Conservation (phyloP, 768 basidiomycete species). For the Saitozyma sp. region DNA sequence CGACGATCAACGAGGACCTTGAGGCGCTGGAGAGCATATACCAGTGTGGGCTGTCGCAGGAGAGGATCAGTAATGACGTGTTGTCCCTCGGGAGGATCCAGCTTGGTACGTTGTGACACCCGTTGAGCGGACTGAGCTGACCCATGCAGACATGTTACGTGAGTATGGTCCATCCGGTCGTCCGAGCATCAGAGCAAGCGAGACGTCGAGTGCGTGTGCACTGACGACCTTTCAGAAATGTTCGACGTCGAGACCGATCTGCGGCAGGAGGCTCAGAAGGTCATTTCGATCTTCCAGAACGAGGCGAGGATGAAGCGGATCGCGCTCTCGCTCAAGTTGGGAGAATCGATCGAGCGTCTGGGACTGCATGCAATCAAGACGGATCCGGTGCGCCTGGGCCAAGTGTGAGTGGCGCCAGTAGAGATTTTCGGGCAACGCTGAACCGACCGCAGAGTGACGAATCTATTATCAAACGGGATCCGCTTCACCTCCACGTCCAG, state of each 20-base stretch:
- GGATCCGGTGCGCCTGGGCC: constrained; percentile 54
- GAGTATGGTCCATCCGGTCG: constrained; percentile 3
- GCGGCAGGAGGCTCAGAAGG: constrained; percentile 44
- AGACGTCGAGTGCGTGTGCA: background rate
- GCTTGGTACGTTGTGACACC: constrained; percentile 39
- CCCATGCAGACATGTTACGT: constrained; percentile 35
- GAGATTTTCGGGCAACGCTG: background rate
- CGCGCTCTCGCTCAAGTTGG: constrained; percentile 46
- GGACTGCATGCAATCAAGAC: constrained; percentile 49
- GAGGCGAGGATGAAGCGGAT: constrained; percentile 55
- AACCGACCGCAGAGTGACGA: constrained; percentile 42
- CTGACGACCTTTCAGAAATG: constrained; percentile 35
- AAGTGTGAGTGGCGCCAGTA: constrained; percentile 37
- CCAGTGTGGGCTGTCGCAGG: constrained; percentile 53
- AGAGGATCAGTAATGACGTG: constrained; percentile 55
- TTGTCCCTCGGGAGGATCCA: constrained; percentile 55
- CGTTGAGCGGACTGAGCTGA: constrained; percentile 17
- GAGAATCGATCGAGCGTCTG: constrained; percentile 43
- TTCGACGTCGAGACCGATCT: constrained; percentile 49
- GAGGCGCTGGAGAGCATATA: constrained; percentile 54
- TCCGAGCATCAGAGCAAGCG: background rate
- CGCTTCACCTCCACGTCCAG: constrained; percentile 51
- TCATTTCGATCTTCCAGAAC: constrained; percentile 53
- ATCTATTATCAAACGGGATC: constrained; percentile 53
- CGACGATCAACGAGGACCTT: constrained; percentile 47